A percentile compares a stretch with the other conserved stretches of the same genome.
Evolutionary conservation across 352 stramenopile species (phyloP).

Genomic region (Phytophthora brassicae): DNA sequence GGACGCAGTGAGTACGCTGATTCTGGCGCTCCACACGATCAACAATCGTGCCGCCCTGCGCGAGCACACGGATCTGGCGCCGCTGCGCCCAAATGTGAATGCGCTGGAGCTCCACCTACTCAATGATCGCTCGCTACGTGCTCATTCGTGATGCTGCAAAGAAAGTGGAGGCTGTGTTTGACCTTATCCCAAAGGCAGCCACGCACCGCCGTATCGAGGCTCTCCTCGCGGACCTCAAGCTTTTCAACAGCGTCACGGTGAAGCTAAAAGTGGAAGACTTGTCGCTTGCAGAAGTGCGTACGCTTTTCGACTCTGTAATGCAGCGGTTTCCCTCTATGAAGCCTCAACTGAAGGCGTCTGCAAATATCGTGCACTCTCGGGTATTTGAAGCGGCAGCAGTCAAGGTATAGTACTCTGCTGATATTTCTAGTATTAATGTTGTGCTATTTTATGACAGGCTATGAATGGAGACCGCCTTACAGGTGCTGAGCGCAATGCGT

Average conservation of each 20-base stretch:
- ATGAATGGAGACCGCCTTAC: conserved; percentile 1
- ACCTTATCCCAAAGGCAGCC: conserved; percentile 3
- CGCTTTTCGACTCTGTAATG: conserved; percentile 4
- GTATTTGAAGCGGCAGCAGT: neutral
- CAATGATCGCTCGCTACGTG: conserved; percentile 5
- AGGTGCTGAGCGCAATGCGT: neutral
- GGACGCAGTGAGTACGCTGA: conserved; percentile 1
- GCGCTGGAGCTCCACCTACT: conserved; percentile 1
- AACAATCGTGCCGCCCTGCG: neutral
- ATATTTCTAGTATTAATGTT: neutral
- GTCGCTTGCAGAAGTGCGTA: neutral
- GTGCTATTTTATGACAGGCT: neutral
- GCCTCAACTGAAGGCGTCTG: neutral
- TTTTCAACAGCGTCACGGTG: conserved; percentile 10
- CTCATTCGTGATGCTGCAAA: conserved; percentile 7
- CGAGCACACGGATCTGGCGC: neutral
- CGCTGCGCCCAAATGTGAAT: neutral
- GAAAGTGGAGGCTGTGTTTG: conserved; percentile 1
- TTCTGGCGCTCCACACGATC: neutral
- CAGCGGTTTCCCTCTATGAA: neutral
- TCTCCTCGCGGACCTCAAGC: neutral
- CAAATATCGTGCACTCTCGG: neutral
- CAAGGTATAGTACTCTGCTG: neutral
- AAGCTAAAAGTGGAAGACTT: neutral
- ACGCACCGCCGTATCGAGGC: conserved; percentile 6